Percentiles rank a stretch among this genome's conserved stretches.
phyloP scores from a whole-genome alignment of 208 protist genomes.

The Wallacemonas sp. region DNA sequence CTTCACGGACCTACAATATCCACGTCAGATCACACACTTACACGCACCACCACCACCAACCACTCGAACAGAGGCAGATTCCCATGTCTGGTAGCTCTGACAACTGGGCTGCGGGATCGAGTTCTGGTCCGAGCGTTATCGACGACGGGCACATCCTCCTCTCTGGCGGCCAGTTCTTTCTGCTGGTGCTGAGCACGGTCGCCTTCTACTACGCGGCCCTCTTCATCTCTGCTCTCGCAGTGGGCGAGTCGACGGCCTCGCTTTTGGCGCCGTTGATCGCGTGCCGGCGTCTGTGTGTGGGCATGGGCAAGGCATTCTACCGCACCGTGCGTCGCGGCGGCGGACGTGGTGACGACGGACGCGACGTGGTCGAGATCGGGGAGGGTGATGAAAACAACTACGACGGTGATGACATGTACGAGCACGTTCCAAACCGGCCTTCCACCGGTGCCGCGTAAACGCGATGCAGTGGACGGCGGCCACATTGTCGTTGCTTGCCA shows the following conservation, averaged over 20 bases:
- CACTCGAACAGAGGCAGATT: no score
- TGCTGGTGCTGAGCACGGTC: constrained; percentile 42
- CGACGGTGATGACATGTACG: constrained; percentile 4
- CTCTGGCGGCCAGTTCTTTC: constrained; percentile 43
- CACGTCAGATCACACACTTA: no score
- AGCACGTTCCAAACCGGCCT: neutral
- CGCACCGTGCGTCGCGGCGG: constrained; percentile 29
- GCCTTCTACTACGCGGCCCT: constrained; percentile 59
- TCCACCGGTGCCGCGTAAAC: neutral
- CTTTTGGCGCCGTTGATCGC: constrained; percentile 43
- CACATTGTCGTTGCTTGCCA: no score
- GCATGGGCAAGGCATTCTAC: constrained; percentile 25
- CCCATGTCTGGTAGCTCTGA: no score
- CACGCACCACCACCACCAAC: no score
- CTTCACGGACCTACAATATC: no score
- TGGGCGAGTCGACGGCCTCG: constrained; percentile 51
- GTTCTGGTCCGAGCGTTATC: no score
- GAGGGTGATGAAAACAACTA: constrained; percentile 18
- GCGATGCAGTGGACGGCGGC: no score
- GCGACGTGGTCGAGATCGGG: constrained; percentile 18
- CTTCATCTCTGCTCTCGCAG: constrained; percentile 45
- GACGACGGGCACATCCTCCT: no score
- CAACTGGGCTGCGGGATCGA: no score
- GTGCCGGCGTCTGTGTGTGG: constrained; percentile 12
- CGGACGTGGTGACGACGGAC: constrained; percentile 19